phyloP scores from a whole-genome alignment of 1,284 basidiomycete genomes.

The Apiotrichum porosum region DNA sequence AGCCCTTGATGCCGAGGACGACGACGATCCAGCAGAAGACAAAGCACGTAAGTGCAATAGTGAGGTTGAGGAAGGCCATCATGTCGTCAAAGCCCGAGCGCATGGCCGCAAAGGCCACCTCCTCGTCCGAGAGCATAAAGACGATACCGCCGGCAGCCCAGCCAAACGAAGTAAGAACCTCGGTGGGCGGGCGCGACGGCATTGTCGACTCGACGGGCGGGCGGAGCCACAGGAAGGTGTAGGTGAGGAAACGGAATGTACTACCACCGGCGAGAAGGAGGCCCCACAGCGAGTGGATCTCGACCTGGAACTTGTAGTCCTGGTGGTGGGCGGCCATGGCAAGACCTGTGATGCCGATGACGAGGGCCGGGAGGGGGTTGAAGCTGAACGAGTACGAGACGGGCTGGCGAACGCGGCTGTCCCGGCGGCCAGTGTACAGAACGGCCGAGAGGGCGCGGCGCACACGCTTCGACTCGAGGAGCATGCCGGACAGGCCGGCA shows the following conservation, averaged over 20 bases:
- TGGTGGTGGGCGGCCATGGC: conserved; percentile 96
- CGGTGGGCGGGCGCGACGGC: conserved; percentile 90
- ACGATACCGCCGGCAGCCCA: conserved; percentile 77
- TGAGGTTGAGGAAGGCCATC: conserved; percentile 47
- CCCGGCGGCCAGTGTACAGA: conserved; percentile 12
- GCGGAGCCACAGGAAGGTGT: conserved; percentile 87
- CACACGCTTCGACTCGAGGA: conserved; percentile 72
- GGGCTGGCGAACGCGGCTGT: conserved; percentile 55
- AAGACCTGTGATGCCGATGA: conserved; percentile 86
- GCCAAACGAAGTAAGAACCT: conserved; percentile 82
- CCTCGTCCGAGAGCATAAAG: conserved; percentile 89
- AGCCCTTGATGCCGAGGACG: conserved; percentile 72
- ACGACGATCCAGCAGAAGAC: conserved; percentile 72
- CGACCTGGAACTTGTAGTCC: conserved; percentile 65
- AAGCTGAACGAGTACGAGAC: conserved; percentile 72
- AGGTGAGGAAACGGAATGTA: conserved; percentile 59
- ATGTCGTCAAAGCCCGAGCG: conserved; percentile 77
- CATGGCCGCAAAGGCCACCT: conserved; percentile 87
- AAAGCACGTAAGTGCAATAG: conserved; percentile 72
- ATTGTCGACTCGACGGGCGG: conserved; percentile 59
- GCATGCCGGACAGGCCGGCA: conserved; percentile 82
- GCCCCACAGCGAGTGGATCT: conserved; percentile 89
- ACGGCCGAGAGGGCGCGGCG: conserved; percentile 50
- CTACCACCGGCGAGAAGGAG: conserved; percentile 75
- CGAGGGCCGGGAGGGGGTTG: conserved; percentile 90